A percentile compares a stretch with the other conserved stretches of the same genome.
Conservation (phyloP, 139 green algal genomes). For the Micromonas commoda region DNA sequence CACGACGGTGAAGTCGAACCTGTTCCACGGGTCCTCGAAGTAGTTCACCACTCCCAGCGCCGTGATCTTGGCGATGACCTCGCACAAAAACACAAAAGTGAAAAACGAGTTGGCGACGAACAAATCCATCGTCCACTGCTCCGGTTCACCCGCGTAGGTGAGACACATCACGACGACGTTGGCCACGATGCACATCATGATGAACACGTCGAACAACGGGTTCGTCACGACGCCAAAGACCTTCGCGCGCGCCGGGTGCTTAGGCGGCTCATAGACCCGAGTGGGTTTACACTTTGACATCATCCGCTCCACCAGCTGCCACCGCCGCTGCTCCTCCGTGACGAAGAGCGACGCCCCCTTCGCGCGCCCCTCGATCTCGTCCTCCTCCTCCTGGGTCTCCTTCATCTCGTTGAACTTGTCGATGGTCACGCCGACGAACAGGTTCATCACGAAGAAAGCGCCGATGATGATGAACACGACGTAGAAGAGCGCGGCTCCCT, state of each 20-base stretch:
- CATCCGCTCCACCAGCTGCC: neutral
- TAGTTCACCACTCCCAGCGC: conserved; percentile 31
- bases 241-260: neutral
- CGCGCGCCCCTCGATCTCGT: conserved; percentile 45
- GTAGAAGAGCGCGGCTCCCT: conserved; percentile 31
- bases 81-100: conserved; percentile 40
- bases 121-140: conserved; percentile 22
- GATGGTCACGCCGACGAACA: conserved; percentile 39
- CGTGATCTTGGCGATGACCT: conserved; percentile 41
- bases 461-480: conserved; percentile 35
- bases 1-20: conserved; percentile 44
- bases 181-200: conserved; percentile 51
- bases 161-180: conserved; percentile 52
- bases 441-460: conserved; percentile 39
- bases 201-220: conserved; percentile 45
- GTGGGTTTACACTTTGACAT: neutral
- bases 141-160: conserved; percentile 34
- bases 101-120: conserved; percentile 43
- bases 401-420: conserved; percentile 35
- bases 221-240: conserved; percentile 11
- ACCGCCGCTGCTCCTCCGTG: neutral
- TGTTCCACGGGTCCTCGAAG: conserved; percentile 34
- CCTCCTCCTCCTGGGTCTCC: too few relatives aligned
- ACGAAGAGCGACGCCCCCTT: neutral
- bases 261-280: neutral